A percentile compares a stretch with the other conserved stretches of the same genome.
Conservation (phyloP, 129 eudicot genomes). For the Saussurea involucrata region DNA sequence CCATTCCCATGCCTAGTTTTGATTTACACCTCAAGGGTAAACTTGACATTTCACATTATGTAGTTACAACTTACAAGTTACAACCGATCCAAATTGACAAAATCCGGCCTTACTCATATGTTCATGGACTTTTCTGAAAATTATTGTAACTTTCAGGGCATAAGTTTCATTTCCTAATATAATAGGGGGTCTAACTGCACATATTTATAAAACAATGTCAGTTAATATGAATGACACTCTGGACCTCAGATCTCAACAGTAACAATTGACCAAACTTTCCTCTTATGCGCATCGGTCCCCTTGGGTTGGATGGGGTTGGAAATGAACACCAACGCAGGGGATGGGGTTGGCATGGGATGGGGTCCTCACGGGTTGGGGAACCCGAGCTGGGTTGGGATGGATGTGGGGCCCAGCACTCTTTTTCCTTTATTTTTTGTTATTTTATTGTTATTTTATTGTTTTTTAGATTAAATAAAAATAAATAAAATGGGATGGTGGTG, state of each 20-base stretch:
- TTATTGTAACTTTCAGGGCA: not conserved
- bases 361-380: too few relatives aligned
- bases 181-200: not conserved
- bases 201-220: not conserved
- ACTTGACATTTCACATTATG: not conserved
- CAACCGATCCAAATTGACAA: not conserved
- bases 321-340: too few relatives aligned
- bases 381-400: too few relatives aligned
- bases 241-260: conserved; percentile 47
- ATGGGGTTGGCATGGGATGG: too few relatives aligned
- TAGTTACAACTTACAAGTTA: not conserved
- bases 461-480: too few relatives aligned
- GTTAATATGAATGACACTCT: conserved; percentile 24
- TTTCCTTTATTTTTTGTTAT: too few relatives aligned
- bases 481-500: too few relatives aligned
- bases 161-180: not conserved
- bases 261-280: conserved; percentile 1
- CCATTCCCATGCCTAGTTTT: too few relatives aligned
- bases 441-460: too few relatives aligned
- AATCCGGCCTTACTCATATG: not conserved
- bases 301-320: too few relatives aligned
- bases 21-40: not conserved
- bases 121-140: not conserved
- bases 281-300: too few relatives aligned
- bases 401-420: too few relatives aligned